A percentile compares a stretch with the other conserved stretches of the same genome.
These are phyloP conservation scores for Lophiostoma macrostomum DNA, from an alignment of 495 filamentous ascomycete species.

Conservation along the genomic window DNA sequence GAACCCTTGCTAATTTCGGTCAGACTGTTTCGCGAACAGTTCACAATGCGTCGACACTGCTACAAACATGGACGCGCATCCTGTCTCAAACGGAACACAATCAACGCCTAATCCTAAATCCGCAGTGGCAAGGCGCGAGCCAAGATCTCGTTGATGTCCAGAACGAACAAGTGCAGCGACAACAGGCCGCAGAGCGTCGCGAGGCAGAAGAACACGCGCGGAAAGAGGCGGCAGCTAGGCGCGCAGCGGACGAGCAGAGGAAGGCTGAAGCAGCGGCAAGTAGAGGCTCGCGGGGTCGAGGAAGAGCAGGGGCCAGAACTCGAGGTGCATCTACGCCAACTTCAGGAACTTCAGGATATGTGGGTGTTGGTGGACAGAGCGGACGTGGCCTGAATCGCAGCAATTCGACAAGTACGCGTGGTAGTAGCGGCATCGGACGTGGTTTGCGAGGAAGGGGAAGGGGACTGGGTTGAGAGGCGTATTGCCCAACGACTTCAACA, in stretches of 20 bases:
- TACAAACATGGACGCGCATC: constrained; percentile 94
- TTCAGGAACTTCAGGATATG: constrained; percentile 11
- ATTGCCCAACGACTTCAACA: neutral
- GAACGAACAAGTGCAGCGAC: constrained; percentile 64
- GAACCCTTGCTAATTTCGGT: constrained; percentile 2
- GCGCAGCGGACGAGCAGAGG: constrained; percentile 66
- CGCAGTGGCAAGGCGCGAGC: constrained; percentile 82
- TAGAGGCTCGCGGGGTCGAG: constrained; percentile 40
- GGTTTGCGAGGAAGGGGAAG: constrained; percentile 19
- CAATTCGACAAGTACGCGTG: constrained; percentile 9
- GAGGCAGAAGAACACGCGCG: constrained; percentile 71
- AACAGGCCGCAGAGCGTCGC: constrained; percentile 70
- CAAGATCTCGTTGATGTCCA: constrained; percentile 82
- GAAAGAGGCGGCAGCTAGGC: constrained; percentile 64
- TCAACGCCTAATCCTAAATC: constrained; percentile 83
- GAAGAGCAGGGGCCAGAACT: constrained; percentile 32
- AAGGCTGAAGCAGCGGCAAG: constrained; percentile 49
- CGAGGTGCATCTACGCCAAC: constrained; percentile 4
- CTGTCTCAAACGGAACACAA: constrained; percentile 96
- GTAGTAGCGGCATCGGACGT: constrained; percentile 17
- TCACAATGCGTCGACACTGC: constrained; percentile 81
- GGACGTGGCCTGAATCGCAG: constrained; percentile 22
- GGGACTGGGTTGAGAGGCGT: constrained; percentile 8
- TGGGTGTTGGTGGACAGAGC: constrained; percentile 21
- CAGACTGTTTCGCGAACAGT: constrained; percentile 86